These are phyloP conservation scores for Tillandsia fasciculata DNA, from an alignment of 176 grass and related monocot genomes.

Conservation along the genomic window DNA sequence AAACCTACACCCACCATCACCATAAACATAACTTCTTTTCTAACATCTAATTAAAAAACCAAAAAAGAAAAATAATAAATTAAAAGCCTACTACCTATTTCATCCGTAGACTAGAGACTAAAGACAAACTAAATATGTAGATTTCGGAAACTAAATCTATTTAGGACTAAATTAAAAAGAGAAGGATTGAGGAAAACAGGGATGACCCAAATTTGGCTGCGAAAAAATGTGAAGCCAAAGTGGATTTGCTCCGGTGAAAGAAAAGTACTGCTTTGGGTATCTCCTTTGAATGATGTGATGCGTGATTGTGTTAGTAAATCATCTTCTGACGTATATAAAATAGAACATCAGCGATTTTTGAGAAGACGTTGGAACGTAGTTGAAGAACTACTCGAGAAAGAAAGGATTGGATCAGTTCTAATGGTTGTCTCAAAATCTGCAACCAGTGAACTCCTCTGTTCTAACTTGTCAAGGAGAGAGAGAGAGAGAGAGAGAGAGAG, in stretches of 20 bases:
- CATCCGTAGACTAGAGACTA: background rate
- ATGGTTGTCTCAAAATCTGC: constrained; percentile 1
- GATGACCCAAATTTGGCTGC: background rate
- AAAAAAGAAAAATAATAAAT: no score
- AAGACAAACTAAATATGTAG: background rate
- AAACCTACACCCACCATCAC: background rate
- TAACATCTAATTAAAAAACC: background rate
- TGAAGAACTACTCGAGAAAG: background rate
- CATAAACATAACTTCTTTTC: background rate
- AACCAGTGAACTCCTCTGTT: background rate
- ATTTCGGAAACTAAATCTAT: background rate
- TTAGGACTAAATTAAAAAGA: background rate
- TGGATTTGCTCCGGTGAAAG: background rate
- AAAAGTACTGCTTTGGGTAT: background rate
- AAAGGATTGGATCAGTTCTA: background rate
- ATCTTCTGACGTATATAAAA: no score
- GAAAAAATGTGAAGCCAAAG: constrained; percentile 1
- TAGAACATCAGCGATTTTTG: no score
- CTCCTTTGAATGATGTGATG: background rate
- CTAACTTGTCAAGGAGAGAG: background rate
- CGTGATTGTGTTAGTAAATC: no score
- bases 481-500: background rate
- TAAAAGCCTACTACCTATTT: background rate
- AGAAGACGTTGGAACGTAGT: no score
- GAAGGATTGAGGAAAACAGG: background rate